Percentiles rank a stretch among this genome's conserved stretches.
phyloP scores from a whole-genome alignment of 768 basidiomycete species.

The Pulveroboletus sp. region DNA sequence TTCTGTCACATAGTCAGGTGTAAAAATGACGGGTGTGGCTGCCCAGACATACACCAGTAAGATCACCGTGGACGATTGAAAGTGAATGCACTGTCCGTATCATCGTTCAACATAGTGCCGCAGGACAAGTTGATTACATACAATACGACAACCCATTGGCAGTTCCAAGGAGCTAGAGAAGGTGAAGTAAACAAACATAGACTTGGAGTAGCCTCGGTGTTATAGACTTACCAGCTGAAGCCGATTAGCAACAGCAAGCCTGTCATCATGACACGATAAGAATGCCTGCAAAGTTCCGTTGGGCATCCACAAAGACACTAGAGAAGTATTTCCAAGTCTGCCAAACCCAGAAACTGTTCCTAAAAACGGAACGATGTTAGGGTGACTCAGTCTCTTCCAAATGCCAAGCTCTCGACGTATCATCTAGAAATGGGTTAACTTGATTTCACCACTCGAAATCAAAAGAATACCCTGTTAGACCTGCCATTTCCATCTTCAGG shows the following conservation, averaged over 20 bases:
- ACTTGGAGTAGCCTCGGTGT: background rate
- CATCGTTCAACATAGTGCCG: background rate
- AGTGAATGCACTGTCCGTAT: constrained; percentile 2
- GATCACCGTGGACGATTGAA: constrained; percentile 7
- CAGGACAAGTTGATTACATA: background rate
- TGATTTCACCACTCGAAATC: background rate
- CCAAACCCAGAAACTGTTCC: constrained; percentile 6
- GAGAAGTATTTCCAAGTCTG: constrained; percentile 1
- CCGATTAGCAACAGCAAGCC: background rate
- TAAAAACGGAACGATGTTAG: constrained; percentile 12
- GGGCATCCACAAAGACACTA: constrained; percentile 12
- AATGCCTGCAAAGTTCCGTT: constrained; percentile 10
- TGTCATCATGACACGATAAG: background rate
- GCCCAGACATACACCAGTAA: constrained; percentile 3
- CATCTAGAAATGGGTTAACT: constrained; percentile 3
- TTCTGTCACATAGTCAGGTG: constrained; percentile 2
- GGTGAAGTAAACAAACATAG: background rate
- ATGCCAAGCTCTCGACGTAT: constrained; percentile 13
- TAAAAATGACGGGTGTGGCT: background rate
- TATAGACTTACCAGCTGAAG: constrained; percentile 5
- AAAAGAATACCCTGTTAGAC: constrained; percentile 1
- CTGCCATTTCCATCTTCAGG: background rate
- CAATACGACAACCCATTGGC: constrained; percentile 1
- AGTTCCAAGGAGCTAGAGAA: background rate
- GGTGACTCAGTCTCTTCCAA: constrained; percentile 9